phyloP scores from a whole-genome alignment of 805 yeast species.

The Myxozyma vanderwaltii region DNA sequence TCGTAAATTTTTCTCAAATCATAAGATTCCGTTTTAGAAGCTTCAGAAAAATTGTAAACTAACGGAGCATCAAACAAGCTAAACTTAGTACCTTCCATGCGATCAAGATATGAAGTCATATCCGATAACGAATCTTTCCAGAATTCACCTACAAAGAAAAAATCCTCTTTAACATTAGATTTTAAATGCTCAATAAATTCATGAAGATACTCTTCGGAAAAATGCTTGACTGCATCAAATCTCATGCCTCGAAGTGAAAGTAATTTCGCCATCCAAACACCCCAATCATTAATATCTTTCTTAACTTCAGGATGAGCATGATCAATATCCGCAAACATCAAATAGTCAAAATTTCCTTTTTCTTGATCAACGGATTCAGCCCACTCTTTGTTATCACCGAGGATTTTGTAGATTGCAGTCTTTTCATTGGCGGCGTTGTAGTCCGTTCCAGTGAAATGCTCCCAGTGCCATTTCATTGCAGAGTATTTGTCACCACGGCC shows the following conservation, averaged over 20 bases:
- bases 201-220: conserved; percentile 27
- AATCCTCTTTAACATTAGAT: conserved; percentile 17
- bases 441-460: conserved; percentile 34
- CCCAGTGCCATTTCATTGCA: conserved; percentile 29
- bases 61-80: conserved; percentile 31
- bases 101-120: conserved; percentile 29
- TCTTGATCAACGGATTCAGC: conserved; percentile 26
- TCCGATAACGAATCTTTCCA: conserved; percentile 30
- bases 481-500: conserved; percentile 33
- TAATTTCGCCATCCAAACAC: conserved; percentile 27
- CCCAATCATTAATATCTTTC: conserved; percentile 30
- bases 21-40: conserved; percentile 21
- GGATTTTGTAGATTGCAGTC: conserved; percentile 31
- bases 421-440: conserved; percentile 25
- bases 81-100: conserved; percentile 18
- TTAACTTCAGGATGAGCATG: conserved; percentile 32
- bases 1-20: conserved; percentile 29
- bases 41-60: conserved; percentile 30
- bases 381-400: conserved; percentile 30
- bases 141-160: conserved; percentile 33
- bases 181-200: conserved; percentile 21
- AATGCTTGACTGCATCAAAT: conserved; percentile 33
- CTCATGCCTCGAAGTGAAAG: conserved; percentile 31
- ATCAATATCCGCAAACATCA: conserved; percentile 35
- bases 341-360: conserved; percentile 35